Evolutionary conservation across 148 eudicot species (phyloP).

Genomic region (Rhododendron griersonianum): DNA sequence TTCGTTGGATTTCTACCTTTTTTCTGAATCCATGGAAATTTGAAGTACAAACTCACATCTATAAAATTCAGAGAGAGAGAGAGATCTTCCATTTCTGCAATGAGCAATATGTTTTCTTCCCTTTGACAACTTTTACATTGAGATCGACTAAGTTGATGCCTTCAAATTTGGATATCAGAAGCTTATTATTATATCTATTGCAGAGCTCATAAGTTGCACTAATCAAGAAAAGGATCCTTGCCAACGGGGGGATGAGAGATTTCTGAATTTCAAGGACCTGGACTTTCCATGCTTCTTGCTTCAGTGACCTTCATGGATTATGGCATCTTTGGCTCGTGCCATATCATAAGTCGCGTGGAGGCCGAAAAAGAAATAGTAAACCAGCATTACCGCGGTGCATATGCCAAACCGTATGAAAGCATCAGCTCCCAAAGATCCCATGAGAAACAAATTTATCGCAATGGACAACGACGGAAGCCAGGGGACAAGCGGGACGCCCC

Average conservation of each 20-base stretch:
- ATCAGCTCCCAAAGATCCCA: constrained; percentile 49
- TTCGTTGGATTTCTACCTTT: neutral
- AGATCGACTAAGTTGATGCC: neutral
- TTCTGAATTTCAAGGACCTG: constrained; percentile 6
- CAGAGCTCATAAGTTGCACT: neutral
- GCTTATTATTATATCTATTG: neutral
- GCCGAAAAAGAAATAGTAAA: constrained; percentile 42
- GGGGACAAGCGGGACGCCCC: constrained; percentile 75
- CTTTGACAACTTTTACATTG: neutral
- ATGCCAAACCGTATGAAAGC: constrained; percentile 37
- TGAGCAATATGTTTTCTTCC: neutral
- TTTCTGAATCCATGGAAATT: neutral
- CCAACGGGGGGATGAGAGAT: neutral
- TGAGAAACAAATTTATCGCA: constrained; percentile 54
- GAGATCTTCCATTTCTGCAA: neutral
- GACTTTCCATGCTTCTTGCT: neutral
- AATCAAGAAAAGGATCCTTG: neutral
- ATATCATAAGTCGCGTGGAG: constrained; percentile 45
- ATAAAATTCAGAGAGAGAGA: neutral
- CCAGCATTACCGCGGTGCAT: constrained; percentile 33
- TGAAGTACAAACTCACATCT: neutral
- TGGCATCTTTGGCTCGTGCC: constrained; percentile 26
- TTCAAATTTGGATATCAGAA: neutral
- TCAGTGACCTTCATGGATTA: constrained; percentile 2
- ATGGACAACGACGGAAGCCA: constrained; percentile 70